These are phyloP conservation scores for Tetrahymena malaccensis DNA, from an alignment of 73 alveolate species.

Conservation along the genomic window DNA sequence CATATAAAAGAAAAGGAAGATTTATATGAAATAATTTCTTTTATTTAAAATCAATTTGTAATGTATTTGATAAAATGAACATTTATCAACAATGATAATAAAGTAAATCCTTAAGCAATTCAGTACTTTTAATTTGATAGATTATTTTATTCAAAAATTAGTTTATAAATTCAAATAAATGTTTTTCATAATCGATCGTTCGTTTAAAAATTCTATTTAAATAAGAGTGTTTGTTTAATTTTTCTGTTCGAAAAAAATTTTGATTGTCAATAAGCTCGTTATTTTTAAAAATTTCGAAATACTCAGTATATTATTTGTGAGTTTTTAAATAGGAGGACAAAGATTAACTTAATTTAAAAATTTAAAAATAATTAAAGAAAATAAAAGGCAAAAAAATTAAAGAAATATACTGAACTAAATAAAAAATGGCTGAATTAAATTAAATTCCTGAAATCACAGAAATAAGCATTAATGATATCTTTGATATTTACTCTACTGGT, in stretches of 20 bases:
- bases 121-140: background rate
- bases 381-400: background rate
- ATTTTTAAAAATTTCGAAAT: background rate
- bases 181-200: background rate
- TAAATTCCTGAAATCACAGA: background rate
- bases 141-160: background rate
- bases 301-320: background rate
- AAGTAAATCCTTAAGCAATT: too few species aligned
- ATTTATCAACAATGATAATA: too few species aligned
- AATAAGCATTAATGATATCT: background rate
- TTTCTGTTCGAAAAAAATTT: background rate
- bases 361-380: background rate
- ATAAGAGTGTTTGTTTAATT: background rate
- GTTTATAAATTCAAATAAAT: background rate
- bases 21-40: too few species aligned
- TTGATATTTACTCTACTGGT: background rate
- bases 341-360: background rate
- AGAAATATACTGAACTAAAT: background rate
- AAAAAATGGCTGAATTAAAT: background rate
- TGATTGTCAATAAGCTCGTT: background rate
- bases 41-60: too few species aligned
- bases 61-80: too few species aligned
- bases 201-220: background rate
- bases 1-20: too few species aligned
- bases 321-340: background rate